phyloP scores from a whole-genome alignment of 441 rosid genomes.

The Populus hybrid region DNA sequence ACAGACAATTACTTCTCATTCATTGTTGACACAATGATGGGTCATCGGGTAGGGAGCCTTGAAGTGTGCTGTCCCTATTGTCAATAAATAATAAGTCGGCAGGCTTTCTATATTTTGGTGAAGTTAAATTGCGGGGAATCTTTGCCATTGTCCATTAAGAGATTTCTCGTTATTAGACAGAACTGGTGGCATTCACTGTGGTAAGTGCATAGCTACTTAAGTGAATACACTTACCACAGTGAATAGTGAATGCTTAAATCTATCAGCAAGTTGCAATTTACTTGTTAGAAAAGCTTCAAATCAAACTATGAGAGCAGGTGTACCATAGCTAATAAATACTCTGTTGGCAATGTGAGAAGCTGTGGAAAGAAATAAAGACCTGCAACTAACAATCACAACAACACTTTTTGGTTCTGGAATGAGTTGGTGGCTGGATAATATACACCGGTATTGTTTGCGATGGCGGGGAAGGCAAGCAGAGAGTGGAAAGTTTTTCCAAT shows the following conservation, averaged over 20 bases:
- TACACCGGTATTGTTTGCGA: background rate
- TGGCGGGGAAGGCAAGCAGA: conserved; percentile 18
- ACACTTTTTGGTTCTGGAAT: conserved; percentile 6
- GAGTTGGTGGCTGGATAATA: conserved; percentile 13
- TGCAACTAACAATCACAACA: background rate
- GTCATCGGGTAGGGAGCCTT: background rate
- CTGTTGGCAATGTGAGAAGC: background rate
- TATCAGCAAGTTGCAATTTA: background rate
- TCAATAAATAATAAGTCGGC: background rate
- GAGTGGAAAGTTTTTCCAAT: conserved; percentile 16
- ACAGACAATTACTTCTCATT: too few relatives aligned
- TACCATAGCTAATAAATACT: conserved; percentile 3
- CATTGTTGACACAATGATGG: background rate
- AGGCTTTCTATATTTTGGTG: background rate
- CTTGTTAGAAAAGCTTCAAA: background rate
- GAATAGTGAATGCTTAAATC: too few relatives aligned
- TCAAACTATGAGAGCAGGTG: background rate
- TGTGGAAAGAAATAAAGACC: background rate
- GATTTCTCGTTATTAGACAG: too few relatives aligned
- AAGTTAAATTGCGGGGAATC: background rate
- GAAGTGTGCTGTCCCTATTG: background rate
- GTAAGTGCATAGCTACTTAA: too few relatives aligned
- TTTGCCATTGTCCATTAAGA: background rate
- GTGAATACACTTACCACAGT: too few relatives aligned
- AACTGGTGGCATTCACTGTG: too few relatives aligned